A percentile compares a stretch with the other conserved stretches of the same genome.
Conservation (phyloP, 2,329 filamentous ascomycete genomes). For the Tolypocladium paradoxum region DNA sequence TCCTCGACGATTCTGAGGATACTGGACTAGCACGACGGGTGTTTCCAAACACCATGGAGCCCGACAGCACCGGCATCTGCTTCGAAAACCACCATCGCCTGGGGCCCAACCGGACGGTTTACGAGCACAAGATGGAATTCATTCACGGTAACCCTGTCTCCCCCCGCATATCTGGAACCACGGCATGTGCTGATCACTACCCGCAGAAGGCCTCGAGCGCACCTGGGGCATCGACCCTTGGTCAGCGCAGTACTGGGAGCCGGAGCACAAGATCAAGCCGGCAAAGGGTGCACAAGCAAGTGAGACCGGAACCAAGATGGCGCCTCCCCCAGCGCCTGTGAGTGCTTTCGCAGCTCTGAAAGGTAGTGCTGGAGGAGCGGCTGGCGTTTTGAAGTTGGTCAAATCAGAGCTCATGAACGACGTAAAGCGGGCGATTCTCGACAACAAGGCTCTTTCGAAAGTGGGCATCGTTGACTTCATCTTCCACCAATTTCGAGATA, state of each 20-base stretch:
- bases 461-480: conserved; percentile 29
- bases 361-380: conserved; percentile 5
- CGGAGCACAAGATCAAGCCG: conserved; percentile 22
- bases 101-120: conserved; percentile 36
- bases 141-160: conserved; percentile 47
- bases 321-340: conserved; percentile 19
- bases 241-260: conserved; percentile 68
- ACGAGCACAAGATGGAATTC: conserved; percentile 63
- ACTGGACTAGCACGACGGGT: conserved; percentile 40
- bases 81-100: conserved; percentile 56
- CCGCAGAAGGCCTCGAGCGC: conserved; percentile 34
- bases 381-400: conserved; percentile 18
- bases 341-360: conserved; percentile 27
- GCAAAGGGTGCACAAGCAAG: conserved; percentile 6
- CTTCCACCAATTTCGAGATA: conserved; percentile 25
- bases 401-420: conserved; percentile 29
- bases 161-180: background rate
- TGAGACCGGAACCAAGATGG: conserved; percentile 16
- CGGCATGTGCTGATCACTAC: background rate
- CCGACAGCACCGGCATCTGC: conserved; percentile 68
- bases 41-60: conserved; percentile 61
- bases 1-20: conserved; percentile 81
- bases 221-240: conserved; percentile 68
- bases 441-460: conserved; percentile 28
- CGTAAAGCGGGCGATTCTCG: conserved; percentile 29